Evolutionary conservation across 2,329 filamentous ascomycete genomes (phyloP), one percentile per base, ranked within the genome.

Genomic region (Ophiocordyceps polyrhachis-furcata): DNA sequence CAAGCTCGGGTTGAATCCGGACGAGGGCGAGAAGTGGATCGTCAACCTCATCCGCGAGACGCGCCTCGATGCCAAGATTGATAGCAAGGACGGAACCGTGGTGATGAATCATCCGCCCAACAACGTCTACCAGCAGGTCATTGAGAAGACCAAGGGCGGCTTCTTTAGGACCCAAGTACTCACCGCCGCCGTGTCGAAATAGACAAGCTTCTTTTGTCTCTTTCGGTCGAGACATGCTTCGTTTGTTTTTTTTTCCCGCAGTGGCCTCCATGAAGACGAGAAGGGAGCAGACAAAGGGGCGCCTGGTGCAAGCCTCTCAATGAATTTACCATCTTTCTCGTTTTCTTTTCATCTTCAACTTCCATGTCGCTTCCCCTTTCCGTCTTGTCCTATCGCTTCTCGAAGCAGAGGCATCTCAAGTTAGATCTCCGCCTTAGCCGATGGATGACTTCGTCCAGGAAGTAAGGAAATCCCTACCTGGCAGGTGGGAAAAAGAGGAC

Each of bases 1-100:
- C 51, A 84, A 91, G 62, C 79, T 98, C 48, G 91, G 89, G 52
- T 74, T 98, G 52, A 86, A 83, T 61, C 81, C 88, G 56, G 86
- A 93, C 59, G 91, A 96, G 59, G 91, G 91, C 57, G 91, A 98
- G 78, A 98, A 98, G 73, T 98, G 91, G 91, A 98, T 98, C 58
- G 91, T 98, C 56, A 98, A 98, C 71, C 75, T 98, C 51, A 98
- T 98, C 67, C 82, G 91, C 51, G 91, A 98, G 67, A 98, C 91
- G 21, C 78, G 88, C 50, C 83, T 98, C 50, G 91, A 98, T 60
- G 91, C 91, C 58, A 98, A 98, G 78, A 96, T 96, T 61, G 91
- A 98, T 69, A 95, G 93, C 70, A 86, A 96, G 71, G 85, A 93
- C 67, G 91, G 91, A 59, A 96, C 91, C 45, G 91, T 98, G 44